Evolutionary conservation across 75 land plant genomes (phyloP), one percentile per base, ranked within the genome.

Genomic region (Cunninghamia lanceolata): DNA sequence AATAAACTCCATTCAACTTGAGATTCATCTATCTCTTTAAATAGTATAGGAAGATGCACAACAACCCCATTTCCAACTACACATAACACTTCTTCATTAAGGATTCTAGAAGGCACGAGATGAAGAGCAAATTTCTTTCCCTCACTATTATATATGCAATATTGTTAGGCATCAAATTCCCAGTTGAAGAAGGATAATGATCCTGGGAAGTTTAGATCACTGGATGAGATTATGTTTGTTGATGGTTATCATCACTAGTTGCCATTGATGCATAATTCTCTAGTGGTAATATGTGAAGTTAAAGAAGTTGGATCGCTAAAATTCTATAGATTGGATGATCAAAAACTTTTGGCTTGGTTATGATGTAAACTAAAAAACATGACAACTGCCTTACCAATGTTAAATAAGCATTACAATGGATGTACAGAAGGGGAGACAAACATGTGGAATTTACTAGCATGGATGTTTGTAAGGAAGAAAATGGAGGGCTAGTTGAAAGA

Each of bases 171-270:
- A n/a, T n/a, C n/a, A n/a, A n/a, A n/a, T n/a, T n/a, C n/a, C n/a
- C n/a, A n/a, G n/a, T 50, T 88, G 88, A 91, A 98, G 99, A 98
- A 93, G 87, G 92, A 83, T 30, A 90, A 96, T 80, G 98, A 96
- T 80, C 84, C 73, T 40, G 99, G 99, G 39, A 94, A 90, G 85
- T 98, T 98, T 86, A 94, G 99, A 86, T 81, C 89, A 73, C 86
- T 98, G n/a, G 99, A 98, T 85, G 99, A 98, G 83, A 95, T 96
- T 40, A 50, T 96, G 71, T 96, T 91, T 86, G 87, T 98, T 76
- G 87, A 94, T 84, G 94, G 93, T 39, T 95, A 89, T 92, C 87
- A 39, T 43, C 84, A 88, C 73, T 88, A 96, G 30, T 28, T 89
- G 42, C 82, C 93, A 16, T 73, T 95, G 76, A 89, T 93, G 40